phyloP scores from a whole-genome alignment of 306 rosid species.

The Cicer arietinum region DNA sequence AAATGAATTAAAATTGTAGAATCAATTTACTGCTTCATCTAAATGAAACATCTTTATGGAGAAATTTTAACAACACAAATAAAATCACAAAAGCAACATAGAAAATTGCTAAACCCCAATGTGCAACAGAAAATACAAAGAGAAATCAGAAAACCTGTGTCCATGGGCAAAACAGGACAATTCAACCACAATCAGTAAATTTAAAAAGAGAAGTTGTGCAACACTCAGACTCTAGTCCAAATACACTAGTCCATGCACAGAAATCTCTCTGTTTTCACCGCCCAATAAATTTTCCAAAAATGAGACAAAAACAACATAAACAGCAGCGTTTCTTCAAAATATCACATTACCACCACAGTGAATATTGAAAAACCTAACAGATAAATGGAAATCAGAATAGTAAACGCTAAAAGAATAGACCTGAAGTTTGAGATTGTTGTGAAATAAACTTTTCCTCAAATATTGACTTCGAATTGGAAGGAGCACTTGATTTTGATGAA shows the following conservation, averaged over 20 bases:
- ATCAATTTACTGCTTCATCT: not conserved
- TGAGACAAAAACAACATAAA: slow-evolving; percentile 8
- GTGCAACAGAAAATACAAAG: not conserved
- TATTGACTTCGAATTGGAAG: slow-evolving; percentile 70
- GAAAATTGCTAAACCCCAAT: not conserved
- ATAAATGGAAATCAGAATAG: slow-evolving; percentile 17
- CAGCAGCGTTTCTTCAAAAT: slow-evolving; percentile 9
- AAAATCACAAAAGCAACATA: slow-evolving; percentile 17
- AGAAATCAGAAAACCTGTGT: not conserved
- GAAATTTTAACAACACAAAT: not conserved
- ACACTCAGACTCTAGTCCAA: slow-evolving; percentile 20
- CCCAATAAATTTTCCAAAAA: slow-evolving; percentile 8
- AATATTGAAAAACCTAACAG: slow-evolving; percentile 38
- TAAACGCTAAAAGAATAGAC: slow-evolving; percentile 50
- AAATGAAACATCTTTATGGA: not conserved
- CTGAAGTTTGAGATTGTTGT: slow-evolving; percentile 89
- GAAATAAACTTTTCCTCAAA: slow-evolving; percentile 92
- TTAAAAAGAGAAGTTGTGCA: not conserved
- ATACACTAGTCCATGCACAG: not conserved
- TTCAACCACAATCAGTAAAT: not conserved
- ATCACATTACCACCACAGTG: slow-evolving; percentile 27
- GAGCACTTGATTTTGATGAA: slow-evolving; percentile 67
- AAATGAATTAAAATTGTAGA: not conserved
- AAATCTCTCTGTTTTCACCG: slow-evolving; percentile 3
- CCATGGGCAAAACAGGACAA: slow-evolving; percentile 7